Conservation (phyloP, 2,329 filamentous ascomycete species). For the Falciphora oryzae region DNA sequence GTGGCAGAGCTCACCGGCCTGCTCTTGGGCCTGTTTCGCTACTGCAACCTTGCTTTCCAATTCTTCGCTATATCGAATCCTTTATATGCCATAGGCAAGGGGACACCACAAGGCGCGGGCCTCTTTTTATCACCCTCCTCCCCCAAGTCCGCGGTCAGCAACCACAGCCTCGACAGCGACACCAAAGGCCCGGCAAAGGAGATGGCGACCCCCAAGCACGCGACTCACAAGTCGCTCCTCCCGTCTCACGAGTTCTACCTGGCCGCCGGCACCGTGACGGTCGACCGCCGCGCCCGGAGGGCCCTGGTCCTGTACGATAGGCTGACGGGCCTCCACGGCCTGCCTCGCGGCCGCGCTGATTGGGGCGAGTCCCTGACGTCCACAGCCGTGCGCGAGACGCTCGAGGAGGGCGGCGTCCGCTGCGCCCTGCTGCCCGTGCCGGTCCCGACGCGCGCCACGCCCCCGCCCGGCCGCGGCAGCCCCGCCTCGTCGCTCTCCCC, state of each 20-base stretch:
- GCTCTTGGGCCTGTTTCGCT: neutral
- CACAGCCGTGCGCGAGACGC: constrained; percentile 16
- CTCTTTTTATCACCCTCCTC: neutral
- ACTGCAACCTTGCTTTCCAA: neutral
- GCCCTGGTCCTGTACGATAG: constrained; percentile 12
- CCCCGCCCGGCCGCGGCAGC: constrained; percentile 6
- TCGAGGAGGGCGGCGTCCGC: constrained; percentile 15
- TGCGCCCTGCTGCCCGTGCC: constrained; percentile 12
- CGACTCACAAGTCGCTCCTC: constrained; percentile 10
- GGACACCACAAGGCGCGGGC: neutral
- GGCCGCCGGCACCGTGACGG: constrained; percentile 14
- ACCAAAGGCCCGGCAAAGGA: neutral
- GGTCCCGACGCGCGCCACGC: constrained; percentile 14
- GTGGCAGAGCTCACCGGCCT: neutral
- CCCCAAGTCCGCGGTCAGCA: neutral
- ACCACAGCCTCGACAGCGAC: neutral
- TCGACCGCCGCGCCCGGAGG: constrained; percentile 12
- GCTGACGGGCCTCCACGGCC: constrained; percentile 9
- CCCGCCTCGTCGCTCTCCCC: constrained; percentile 1
- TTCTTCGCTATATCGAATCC: neutral
- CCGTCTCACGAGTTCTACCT: constrained; percentile 15
- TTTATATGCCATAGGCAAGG: neutral
- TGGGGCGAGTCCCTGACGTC: constrained; percentile 13
- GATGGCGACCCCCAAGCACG: neutral
- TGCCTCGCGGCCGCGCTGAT: constrained; percentile 18